These are phyloP conservation scores for Macaranga tanarius DNA, from an alignment of 441 rosid species.

Conservation along the genomic window DNA sequence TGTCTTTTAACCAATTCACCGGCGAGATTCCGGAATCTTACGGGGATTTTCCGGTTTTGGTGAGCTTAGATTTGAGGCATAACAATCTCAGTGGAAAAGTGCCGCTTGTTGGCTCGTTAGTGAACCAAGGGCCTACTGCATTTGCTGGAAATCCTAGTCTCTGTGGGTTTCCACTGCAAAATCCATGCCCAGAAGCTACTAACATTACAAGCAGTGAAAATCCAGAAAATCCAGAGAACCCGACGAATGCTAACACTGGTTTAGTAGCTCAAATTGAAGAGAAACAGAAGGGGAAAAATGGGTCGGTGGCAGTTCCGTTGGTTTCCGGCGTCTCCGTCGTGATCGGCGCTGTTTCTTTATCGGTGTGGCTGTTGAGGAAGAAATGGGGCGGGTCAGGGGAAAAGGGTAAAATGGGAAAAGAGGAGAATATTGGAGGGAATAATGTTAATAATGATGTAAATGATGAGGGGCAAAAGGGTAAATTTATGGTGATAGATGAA, in stretches of 20 bases:
- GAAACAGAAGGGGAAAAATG: conserved; percentile 31
- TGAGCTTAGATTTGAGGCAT: conserved; percentile 74
- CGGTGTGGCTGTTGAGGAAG: conserved; percentile 55
- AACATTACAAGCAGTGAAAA: conserved; percentile 36
- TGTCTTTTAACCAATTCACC: conserved; percentile 62
- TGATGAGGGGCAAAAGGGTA: conserved; percentile 58
- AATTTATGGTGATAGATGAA: conserved; percentile 64
- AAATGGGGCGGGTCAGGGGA: conserved; percentile 34
- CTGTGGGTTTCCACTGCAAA: conserved; percentile 81
- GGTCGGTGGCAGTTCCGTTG: conserved; percentile 49
- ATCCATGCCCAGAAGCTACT: conserved; percentile 52
- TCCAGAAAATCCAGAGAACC: conserved; percentile 48
- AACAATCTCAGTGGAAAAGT: conserved; percentile 80
- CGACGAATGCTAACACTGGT: conserved; percentile 33
- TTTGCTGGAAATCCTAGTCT: conserved; percentile 71
- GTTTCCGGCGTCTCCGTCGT: conserved; percentile 63
- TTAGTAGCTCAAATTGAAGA: conserved; percentile 18
- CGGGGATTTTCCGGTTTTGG: conserved; percentile 62
- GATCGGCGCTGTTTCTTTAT: conserved; percentile 53
- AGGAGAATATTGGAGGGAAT: conserved; percentile 5
- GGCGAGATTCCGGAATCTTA: conserved; percentile 69
- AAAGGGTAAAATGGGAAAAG: conserved; percentile 38
- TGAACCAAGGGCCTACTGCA: conserved; percentile 92
- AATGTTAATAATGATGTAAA: conserved; percentile 13
- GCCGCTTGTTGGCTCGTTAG: conserved; percentile 70